Base-by-base conservation (phyloP, 106 monocot genomes). In the Platanthera zijinensis region DNA sequence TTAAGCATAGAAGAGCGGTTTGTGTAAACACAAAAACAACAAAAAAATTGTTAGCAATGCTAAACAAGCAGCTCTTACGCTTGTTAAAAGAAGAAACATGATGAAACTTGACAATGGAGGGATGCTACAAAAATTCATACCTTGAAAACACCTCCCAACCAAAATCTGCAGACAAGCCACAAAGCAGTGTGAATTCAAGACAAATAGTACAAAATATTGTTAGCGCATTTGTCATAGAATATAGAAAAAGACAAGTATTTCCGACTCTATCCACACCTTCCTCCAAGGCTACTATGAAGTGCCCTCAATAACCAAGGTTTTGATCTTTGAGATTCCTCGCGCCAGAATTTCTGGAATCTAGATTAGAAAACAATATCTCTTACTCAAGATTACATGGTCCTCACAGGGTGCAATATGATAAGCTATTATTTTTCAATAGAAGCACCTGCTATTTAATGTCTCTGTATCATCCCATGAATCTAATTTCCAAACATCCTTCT, bases 401-500 rank as follows among this genome's bases (percentile, higher is more conserved):
- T 25, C 17, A 39, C 57, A 52, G 50, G 66, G 62, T 32, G 45
- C 46, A 51, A 48, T 70, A 25, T 48, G 2, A 19, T 4, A 54
- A 32, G 61, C 69, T 25, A 68, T 9, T 51, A 45, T 47, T 46
- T 51, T 17, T 14, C 7, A 67, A 70, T 32, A 82, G 10, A 82
- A 47, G 18, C 57, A 92, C 97, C 83, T 89, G 75, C 32, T 81
- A 73, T 90, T 52, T 51, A 94, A 59, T 73, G 92, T 99, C 76
- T 99, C 97, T 5, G 97, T 94, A 75, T 88, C 78, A 87, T 99
- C 97, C 97, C 97, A 99, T 77, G 88, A 75, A 84, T 99, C 97
- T 80, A 99, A 80, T 81, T 92, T 94, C 97, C 97, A 99, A 39
- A 94, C 86, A 86, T 99, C 97, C 79, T 94, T 99, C 78, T 99